Conservation (phyloP, 176 grass and related monocot genomes). For the Hordeum vulgare region DNA sequence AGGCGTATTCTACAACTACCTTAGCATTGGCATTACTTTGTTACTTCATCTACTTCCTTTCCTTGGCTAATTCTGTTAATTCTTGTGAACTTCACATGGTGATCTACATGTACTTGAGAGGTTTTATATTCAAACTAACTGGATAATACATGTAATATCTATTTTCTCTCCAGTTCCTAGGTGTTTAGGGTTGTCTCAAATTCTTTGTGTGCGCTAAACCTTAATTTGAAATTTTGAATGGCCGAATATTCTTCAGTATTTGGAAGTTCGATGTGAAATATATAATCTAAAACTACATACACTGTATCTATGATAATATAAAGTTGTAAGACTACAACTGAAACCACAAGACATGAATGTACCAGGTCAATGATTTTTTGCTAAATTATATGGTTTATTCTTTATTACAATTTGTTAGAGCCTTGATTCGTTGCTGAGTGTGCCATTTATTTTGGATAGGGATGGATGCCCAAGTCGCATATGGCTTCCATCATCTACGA, state of each 20-base stretch:
- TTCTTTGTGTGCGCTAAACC: neutral
- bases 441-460: conserved; percentile 47
- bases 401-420: conserved; percentile 9
- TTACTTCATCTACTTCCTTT: conserved; percentile 10
- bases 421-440: neutral
- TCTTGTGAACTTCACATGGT: neutral
- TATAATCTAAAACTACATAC: neutral
- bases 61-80: neutral
- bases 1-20: conserved; percentile 96
- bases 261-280: conserved; percentile 2
- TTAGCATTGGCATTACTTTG: conserved; percentile 82
- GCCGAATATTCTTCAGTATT: neutral
- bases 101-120: neutral
- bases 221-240: neutral
- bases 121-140: conserved; percentile 1
- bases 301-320: neutral
- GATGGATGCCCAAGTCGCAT: conserved; percentile 98
- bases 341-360: neutral
- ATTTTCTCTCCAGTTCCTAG: neutral
- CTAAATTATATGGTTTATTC: conserved; percentile 1
- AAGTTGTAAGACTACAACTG: neutral
- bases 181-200: neutral
- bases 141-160: neutral
- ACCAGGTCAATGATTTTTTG: neutral
- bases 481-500: conserved; percentile 89